Evolutionary conservation across 495 filamentous ascomycete species (phyloP), one percentile per base, ranked within the genome.

Genomic region (Bathelium albidoporum): DNA sequence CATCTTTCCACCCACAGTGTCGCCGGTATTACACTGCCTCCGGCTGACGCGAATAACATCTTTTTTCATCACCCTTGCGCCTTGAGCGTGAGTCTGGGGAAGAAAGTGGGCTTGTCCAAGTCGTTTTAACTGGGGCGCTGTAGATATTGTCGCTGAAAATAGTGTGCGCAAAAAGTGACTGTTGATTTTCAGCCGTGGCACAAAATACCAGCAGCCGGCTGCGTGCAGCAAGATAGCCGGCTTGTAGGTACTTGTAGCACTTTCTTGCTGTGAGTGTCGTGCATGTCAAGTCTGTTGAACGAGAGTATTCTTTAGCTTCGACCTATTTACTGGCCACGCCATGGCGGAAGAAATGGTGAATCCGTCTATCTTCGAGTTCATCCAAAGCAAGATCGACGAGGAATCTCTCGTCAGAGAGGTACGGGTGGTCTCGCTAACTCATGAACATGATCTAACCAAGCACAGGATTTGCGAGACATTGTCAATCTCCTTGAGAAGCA

Each of bases 301-400:
- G n/a, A n/a, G n/a, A 49, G 22, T 16, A 18, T 20, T 20, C n/a
- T 20, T 20, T 49, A 20, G 22, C 49, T 55, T 4, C 1, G 11
- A 29, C 24, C 49, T 29, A 9, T 11, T 29, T 9, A 60, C 31
- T 43, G 4, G 11, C 7, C 12, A 18, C 39, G 52, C 36, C 14
- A 62, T 62, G 60, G 60, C 60, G 16, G 60, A 62, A 4, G 68
- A 68, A 1, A 80, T 83, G 80, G 87, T 96, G 58, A 86, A 95
- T 74, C 86, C 88, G 53, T 81, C 77, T 32, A 91, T 97, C 69
- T 97, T 97, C 73, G 86, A 91, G 65, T 80, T 87, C 70, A 86
- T 98, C 62, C 93, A 96, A 73, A 76, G 83, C 52, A 91, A 91
- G 71, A 89, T 96, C 68, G 95, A 98, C 70, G 87, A 93, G 71